Percentiles rank a stretch among this genome's conserved stretches.
Evolutionary conservation across 768 basidiomycete genomes (phyloP).

Genomic region (Suillus placidus): DNA sequence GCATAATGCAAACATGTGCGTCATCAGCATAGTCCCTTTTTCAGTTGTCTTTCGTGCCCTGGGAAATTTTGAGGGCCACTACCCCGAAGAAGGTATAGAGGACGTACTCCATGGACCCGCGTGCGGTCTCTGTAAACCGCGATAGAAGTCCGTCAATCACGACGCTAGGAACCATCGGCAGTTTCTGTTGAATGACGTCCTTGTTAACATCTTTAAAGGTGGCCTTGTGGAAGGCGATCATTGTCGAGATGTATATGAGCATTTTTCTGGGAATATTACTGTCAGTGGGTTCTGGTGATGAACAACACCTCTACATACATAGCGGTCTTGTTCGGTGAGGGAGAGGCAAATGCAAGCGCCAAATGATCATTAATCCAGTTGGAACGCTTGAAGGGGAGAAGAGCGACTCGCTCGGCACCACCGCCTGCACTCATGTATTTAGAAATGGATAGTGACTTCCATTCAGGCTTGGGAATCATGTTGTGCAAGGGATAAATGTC

Average conservation of each 20-base stretch:
- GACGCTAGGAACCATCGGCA: constrained; percentile 59
- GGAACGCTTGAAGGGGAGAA: constrained; percentile 65
- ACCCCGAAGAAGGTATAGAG: background rate
- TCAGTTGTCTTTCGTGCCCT: constrained; percentile 62
- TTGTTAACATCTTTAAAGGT: constrained; percentile 47
- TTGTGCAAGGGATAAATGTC: constrained; percentile 74
- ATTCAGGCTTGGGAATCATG: constrained; percentile 81
- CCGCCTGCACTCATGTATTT: constrained; percentile 55
- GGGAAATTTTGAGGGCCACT: constrained; percentile 13
- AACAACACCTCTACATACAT: constrained; percentile 48
- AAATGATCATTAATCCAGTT: constrained; percentile 76
- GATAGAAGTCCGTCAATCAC: constrained; percentile 75
- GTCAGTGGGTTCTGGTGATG: background rate
- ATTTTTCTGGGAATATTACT: constrained; percentile 57
- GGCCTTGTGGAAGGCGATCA: constrained; percentile 68
- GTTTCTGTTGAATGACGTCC: constrained; percentile 54
- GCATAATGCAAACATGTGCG: constrained; percentile 81
- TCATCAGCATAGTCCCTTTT: constrained; percentile 70
- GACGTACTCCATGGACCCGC: constrained; percentile 67
- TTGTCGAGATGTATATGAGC: constrained; percentile 78
- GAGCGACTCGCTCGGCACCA: constrained; percentile 49
- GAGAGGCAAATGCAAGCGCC: constrained; percentile 37
- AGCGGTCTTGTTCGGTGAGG: constrained; percentile 58
- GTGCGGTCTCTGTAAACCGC: constrained; percentile 77
- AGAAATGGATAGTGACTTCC: constrained; percentile 65